Base-by-base conservation (phyloP, 78 protist genomes). In the Dictyostelium capitatum region DNA sequence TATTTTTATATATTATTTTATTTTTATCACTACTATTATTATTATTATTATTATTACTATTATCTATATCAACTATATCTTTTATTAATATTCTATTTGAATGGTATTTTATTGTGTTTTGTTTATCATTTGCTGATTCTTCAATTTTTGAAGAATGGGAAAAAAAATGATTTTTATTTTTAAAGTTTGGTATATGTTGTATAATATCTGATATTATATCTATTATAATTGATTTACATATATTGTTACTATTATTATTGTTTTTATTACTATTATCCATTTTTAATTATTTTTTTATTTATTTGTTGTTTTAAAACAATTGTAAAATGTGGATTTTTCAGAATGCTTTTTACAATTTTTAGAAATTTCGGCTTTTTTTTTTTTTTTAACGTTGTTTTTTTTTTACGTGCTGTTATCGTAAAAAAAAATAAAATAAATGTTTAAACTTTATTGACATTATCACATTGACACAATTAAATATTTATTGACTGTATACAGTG, bases 71-170 rank as follows among this genome's bases (percentile, higher is more conserved):
- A 50, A 37, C 51, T 75, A 28, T 28, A 28, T 75, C 62, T 41
- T 50, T 75, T 41, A 48, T 20, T 48, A 75, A 25, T 75, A 75
- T 75, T 48, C 81, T 75, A 25, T 75, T 75, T 75, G 81, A 72
- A 15, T 72, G 50, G 20, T 72, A 72, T 72, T 72, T 23, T n/a
- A 72, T 43, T 37, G 79, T n/a, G 19, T 32, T 43, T 41, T 11
- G 50, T 37, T 37, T 37, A 30, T 43, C 46, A 43, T 41, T 46
- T 46, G 32, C 19, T 43, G 32, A 32, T 28, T 48, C 48, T 25
- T 75, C 48, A 14, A 9, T 23, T 48, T 48, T 48, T 1, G 48
- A 48, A 14, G 64, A 48, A 75, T 75, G 56, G 15, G 81, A 75
- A 20, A 75, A 75, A 23, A 75, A 75, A 48, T 48, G 15, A 75